Percentiles rank a stretch among this genome's conserved stretches.
Conservation (phyloP, 176 grass and related monocot species). For the Bothriochloa decipiens region DNA sequence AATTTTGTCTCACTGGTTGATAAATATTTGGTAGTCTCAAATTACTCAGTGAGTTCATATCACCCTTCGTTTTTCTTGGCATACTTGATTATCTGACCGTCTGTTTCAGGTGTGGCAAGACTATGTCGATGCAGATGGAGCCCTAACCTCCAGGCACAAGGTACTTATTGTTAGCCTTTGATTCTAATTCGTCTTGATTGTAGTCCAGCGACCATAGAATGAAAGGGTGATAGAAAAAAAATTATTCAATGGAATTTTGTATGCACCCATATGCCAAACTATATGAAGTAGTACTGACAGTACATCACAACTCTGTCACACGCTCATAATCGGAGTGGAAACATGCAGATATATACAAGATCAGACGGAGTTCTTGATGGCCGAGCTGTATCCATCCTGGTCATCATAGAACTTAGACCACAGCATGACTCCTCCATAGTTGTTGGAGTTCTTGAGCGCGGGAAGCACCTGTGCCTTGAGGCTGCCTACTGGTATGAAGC, state of each 20-base stretch:
- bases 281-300: neutral
- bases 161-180: neutral
- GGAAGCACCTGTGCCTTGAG: conserved; percentile 58
- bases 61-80: neutral
- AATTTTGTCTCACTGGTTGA: neutral
- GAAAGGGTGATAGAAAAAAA: neutral
- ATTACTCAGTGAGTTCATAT: neutral
- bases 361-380: conserved; percentile 51
- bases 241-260: conserved; percentile 16
- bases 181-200: neutral
- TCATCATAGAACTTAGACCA: conserved; percentile 60
- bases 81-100: neutral
- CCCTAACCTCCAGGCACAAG: neutral
- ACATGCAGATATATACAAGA: neutral
- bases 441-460: conserved; percentile 37
- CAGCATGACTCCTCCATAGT: conserved; percentile 65
- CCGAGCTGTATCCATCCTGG: conserved; percentile 43
- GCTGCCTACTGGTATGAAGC: conserved; percentile 49
- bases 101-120: neutral
- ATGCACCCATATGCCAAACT: neutral
- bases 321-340: neutral
- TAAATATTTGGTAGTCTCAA: neutral
- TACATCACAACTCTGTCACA: neutral
- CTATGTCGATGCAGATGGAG: neutral
- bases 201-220: neutral